phyloP scores from a whole-genome alignment of 768 basidiomycete species.

The Trametes coccinea region DNA sequence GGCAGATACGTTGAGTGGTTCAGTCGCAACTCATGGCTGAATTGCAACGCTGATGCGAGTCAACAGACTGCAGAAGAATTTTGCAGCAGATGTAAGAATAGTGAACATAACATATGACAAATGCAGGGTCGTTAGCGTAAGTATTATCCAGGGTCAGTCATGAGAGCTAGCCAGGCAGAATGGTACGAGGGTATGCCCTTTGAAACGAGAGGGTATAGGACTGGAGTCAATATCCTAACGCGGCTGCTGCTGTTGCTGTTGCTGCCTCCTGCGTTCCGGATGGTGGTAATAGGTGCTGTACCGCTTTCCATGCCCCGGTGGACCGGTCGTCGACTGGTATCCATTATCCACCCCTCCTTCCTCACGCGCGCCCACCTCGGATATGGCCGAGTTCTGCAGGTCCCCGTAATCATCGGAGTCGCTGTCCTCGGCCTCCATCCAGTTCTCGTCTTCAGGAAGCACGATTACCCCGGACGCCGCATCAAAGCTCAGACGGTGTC shows the following conservation, averaged over 20 bases:
- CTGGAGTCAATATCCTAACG: background rate
- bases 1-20: no score
- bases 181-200: background rate
- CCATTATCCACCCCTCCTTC: slow-evolving; percentile 26
- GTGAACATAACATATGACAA: background rate
- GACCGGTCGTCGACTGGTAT: slow-evolving; percentile 26
- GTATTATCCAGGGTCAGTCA: background rate
- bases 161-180: background rate
- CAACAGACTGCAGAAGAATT: no score
- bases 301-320: slow-evolving; percentile 49
- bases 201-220: background rate
- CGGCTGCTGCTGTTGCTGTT: slow-evolving; percentile 6
- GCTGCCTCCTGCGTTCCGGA: slow-evolving; percentile 61
- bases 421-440: slow-evolving; percentile 53
- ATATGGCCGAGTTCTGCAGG: slow-evolving; percentile 45
- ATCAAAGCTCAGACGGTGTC: slow-evolving; percentile 79
- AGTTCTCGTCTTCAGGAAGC: slow-evolving; percentile 71
- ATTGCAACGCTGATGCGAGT: no score
- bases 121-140: background rate
- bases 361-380: slow-evolving; percentile 26
- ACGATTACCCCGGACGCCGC: slow-evolving; percentile 86
- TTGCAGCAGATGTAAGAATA: background rate
- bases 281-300: slow-evolving; percentile 87
- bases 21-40: no score
- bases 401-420: slow-evolving; percentile 52